phyloP scores from a whole-genome alignment of 1,284 basidiomycete species.

The Cryptococcus sp. region DNA sequence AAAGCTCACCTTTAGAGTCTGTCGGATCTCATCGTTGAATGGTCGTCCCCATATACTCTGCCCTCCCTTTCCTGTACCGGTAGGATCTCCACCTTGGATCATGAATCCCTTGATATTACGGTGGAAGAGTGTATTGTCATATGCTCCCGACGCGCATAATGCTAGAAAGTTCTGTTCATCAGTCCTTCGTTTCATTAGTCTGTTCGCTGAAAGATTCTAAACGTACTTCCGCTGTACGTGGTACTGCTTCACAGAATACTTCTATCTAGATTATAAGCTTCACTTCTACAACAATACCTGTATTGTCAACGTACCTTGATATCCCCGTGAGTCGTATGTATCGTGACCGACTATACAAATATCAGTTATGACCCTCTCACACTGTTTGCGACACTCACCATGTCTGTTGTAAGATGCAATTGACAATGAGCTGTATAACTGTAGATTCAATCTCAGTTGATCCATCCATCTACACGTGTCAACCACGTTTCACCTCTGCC shows the following conservation, averaged over 20 bases:
- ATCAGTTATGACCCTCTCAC: not conserved
- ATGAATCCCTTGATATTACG: constrained; percentile 92
- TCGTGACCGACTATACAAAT: constrained; percentile 69
- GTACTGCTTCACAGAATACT: constrained; percentile 93
- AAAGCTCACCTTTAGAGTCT: constrained; percentile 74
- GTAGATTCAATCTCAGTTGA: too few relatives aligned
- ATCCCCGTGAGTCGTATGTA: constrained; percentile 90
- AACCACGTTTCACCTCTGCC: too few relatives aligned
- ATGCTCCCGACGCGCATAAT: constrained; percentile 83
- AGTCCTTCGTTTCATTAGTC: too few relatives aligned
- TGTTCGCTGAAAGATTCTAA: too few relatives aligned
- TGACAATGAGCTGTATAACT: too few relatives aligned
- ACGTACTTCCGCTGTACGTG: constrained; percentile 82
- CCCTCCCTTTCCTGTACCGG: constrained; percentile 57
- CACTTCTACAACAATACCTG: not conserved
- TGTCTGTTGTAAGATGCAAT: not conserved
- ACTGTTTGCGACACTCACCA: not conserved
- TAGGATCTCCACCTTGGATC: constrained; percentile 85
- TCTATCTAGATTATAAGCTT: constrained; percentile 65
- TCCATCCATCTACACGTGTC: too few relatives aligned
- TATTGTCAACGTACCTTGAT: constrained; percentile 64
- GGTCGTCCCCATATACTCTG: constrained; percentile 62
- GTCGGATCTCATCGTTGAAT: constrained; percentile 83
- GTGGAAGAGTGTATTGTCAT: constrained; percentile 84
- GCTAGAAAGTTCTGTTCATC: constrained; percentile 81